These are phyloP conservation scores for Calocera cornea DNA, from an alignment of 768 basidiomycete genomes.

Conservation along the genomic window DNA sequence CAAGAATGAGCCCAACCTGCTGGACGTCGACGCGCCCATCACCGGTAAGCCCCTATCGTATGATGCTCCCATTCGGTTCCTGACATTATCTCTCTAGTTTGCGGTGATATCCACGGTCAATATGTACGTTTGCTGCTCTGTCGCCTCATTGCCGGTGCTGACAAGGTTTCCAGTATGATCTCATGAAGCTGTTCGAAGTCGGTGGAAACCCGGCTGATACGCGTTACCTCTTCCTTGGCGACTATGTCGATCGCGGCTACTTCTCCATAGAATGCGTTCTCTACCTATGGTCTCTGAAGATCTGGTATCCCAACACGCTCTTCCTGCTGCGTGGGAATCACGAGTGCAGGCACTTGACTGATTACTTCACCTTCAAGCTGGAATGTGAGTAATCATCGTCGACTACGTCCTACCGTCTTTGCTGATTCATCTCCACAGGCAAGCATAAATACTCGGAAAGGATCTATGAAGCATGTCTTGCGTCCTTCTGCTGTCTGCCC, in stretches of 20 bases:
- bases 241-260: slow-evolving; percentile 88
- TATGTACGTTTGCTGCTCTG: slow-evolving; percentile 49
- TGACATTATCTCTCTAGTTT: slow-evolving; percentile 39
- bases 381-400: slow-evolving; percentile 53
- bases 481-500: slow-evolving; percentile 88
- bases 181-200: slow-evolving; percentile 92
- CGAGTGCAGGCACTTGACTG: slow-evolving; percentile 95
- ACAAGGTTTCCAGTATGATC: slow-evolving; percentile 49
- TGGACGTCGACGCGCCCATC: slow-evolving; percentile 93
- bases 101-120: slow-evolving; percentile 98
- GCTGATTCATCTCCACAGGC: slow-evolving; percentile 35
- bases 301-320: slow-evolving; percentile 96
- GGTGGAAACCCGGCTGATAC: slow-evolving; percentile 91
- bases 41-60: slow-evolving; percentile 50
- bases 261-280: slow-evolving; percentile 96
- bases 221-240: slow-evolving; percentile 81
- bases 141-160: slow-evolving; percentile 6
- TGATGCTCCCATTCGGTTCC: background rate
- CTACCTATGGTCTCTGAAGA: slow-evolving; percentile 96
- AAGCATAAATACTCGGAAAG: slow-evolving; percentile 98
- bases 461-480: slow-evolving; percentile 96
- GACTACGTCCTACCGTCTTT: slow-evolving; percentile 6
- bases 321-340: slow-evolving; percentile 97
- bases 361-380: slow-evolving; percentile 98
- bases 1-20: slow-evolving; percentile 72